These are phyloP conservation scores for Miscanthus lutarioriparius DNA, from an alignment of 176 grass and related monocot genomes.

Conservation along the genomic window DNA sequence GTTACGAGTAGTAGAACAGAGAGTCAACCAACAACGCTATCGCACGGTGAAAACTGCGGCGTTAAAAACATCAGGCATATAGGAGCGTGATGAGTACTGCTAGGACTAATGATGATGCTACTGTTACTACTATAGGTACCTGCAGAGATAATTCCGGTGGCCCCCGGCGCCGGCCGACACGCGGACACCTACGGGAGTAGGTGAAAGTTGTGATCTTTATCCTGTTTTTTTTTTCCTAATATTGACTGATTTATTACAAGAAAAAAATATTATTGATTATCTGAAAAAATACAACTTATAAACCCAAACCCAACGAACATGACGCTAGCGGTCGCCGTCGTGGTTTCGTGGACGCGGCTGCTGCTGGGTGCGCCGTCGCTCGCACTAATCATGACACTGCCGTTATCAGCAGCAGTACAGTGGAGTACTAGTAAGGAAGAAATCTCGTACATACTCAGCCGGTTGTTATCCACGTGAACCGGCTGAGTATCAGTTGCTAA, in stretches of 20 bases:
- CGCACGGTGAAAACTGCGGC: not conserved
- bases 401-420: too few species aligned
- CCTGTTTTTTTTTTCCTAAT: too few species aligned
- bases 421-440: too few species aligned
- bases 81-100: not conserved
- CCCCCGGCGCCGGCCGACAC: not conserved
- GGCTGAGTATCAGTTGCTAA: not conserved
- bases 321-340: too few species aligned
- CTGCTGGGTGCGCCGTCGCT: constrained; percentile 2
- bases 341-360: too few species aligned
- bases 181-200: not conserved
- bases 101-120: not conserved
- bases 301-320: too few species aligned
- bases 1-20: too few species aligned
- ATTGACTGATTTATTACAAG: too few species aligned
- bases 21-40: too few species aligned
- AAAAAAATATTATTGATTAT: too few species aligned
- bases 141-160: constrained; percentile 2
- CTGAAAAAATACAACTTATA: too few species aligned
- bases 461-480: not conserved
- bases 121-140: not conserved
- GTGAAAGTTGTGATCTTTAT: not conserved
- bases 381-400: too few species aligned
- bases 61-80: not conserved
- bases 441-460: not conserved